phyloP scores from a whole-genome alignment of 768 basidiomycete genomes.

The Phaeolepiota aurea region DNA sequence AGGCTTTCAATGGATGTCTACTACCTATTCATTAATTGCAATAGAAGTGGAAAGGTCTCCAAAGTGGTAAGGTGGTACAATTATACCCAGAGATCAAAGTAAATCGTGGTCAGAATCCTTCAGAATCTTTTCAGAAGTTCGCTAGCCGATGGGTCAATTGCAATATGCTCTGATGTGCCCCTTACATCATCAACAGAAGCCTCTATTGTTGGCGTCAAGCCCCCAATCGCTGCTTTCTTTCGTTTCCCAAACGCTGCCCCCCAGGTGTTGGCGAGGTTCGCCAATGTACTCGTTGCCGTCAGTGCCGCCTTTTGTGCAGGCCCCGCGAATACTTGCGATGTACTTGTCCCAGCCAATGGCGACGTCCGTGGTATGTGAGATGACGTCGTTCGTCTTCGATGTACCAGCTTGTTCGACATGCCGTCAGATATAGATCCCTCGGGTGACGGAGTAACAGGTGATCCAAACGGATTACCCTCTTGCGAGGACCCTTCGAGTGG shows the following conservation, averaged over 20 bases:
- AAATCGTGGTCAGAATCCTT: constrained; percentile 3
- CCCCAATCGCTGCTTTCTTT: constrained; percentile 27
- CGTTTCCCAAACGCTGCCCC: constrained; percentile 56
- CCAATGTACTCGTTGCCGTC: constrained; percentile 44
- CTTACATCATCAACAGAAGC: constrained; percentile 16
- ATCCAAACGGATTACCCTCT: constrained; percentile 29
- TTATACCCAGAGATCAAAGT: not conserved
- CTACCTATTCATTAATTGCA: too few species aligned
- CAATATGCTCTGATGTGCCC: constrained; percentile 9
- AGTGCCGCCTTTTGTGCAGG: constrained; percentile 19
- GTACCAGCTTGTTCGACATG: constrained; percentile 33
- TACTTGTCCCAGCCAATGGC: constrained; percentile 26
- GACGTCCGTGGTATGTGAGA: constrained; percentile 48
- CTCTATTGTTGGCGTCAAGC: constrained; percentile 17
- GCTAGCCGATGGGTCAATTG: constrained; percentile 24
- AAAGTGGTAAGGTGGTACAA: not conserved
- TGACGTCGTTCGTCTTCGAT: constrained; percentile 52
- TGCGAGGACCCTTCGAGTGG: constrained; percentile 35
- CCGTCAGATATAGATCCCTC: constrained; percentile 58
- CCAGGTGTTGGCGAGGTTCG: constrained; percentile 56
- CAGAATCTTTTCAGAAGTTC: constrained; percentile 30
- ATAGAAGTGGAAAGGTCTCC: not conserved
- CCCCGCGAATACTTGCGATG: constrained; percentile 17
- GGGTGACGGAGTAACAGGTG: constrained; percentile 45
- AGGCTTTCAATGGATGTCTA: too few species aligned